A percentile compares a stretch with the other conserved stretches of the same genome.
phyloP scores from a whole-genome alignment of 306 rosid genomes.

The Gastrolobium bilobum region DNA sequence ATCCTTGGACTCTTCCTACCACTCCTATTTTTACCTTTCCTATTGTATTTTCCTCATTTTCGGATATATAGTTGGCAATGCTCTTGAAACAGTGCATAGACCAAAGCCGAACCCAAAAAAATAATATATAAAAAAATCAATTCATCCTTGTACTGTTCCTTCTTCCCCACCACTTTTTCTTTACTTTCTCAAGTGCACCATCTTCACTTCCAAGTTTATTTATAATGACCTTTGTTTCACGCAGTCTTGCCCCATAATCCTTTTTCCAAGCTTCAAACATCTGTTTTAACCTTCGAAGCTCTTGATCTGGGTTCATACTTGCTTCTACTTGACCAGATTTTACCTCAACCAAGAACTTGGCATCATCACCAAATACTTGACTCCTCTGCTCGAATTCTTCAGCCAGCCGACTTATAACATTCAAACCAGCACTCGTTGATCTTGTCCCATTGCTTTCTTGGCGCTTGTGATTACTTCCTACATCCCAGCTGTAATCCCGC shows the following conservation, averaged over 20 bases:
- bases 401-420: conserved; percentile 83
- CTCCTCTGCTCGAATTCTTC: conserved; percentile 98
- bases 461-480: conserved; percentile 69
- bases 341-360: conserved; percentile 97
- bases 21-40: conserved; percentile 43
- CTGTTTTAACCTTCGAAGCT: conserved; percentile 90
- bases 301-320: conserved; percentile 85
- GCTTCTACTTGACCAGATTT: conserved; percentile 96
- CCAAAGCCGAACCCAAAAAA: conserved; percentile 41
- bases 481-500: conserved; percentile 80
- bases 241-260: conserved; percentile 80
- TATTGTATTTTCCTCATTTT: conserved; percentile 42
- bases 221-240: conserved; percentile 87
- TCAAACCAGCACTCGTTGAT: conserved; percentile 87
- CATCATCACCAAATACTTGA: conserved; percentile 95
- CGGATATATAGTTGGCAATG: conserved; percentile 45
- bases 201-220: conserved; percentile 87
- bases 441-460: conserved; percentile 88
- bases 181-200: conserved; percentile 67
- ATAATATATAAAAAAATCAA: conserved; percentile 46
- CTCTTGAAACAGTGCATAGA: conserved; percentile 49
- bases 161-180: conserved; percentile 95
- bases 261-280: conserved; percentile 98
- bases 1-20: conserved; percentile 35
- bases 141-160: conserved; percentile 85